Conservation (phyloP, 257 asterid species). For the Penstemon barbatus region DNA sequence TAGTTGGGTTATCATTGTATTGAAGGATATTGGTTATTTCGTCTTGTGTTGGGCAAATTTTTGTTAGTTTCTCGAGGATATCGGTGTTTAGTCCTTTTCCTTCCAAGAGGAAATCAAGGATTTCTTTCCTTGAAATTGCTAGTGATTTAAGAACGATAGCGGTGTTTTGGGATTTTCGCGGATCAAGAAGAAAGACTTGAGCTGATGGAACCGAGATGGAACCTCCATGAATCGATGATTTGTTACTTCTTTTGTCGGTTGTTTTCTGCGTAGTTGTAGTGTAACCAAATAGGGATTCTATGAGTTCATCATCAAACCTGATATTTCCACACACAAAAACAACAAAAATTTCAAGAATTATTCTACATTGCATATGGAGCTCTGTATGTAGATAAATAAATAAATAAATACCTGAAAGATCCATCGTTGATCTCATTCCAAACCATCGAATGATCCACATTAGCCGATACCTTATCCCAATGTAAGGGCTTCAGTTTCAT, state of each 20-base stretch:
- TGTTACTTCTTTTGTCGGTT: constrained; percentile 30
- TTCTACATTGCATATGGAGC: background rate
- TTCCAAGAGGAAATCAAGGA: constrained; percentile 58
- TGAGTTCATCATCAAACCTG: constrained; percentile 78
- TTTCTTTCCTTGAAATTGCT: constrained; percentile 57
- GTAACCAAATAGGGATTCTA: constrained; percentile 77
- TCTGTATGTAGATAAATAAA: background rate
- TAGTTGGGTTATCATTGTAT: constrained; percentile 56
- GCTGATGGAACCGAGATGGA: constrained; percentile 41
- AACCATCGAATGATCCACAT: constrained; percentile 81
- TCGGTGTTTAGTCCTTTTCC: constrained; percentile 68
- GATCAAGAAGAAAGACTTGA: constrained; percentile 67
- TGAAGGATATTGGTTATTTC: constrained; percentile 61
- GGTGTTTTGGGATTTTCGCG: constrained; percentile 74
- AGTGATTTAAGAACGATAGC: constrained; percentile 75
- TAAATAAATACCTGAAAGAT: constrained; percentile 60
- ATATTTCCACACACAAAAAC: constrained; percentile 4
- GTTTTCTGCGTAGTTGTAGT: constrained; percentile 39
- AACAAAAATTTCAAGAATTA: background rate
- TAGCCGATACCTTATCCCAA: constrained; percentile 84
- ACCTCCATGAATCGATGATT: constrained; percentile 27
- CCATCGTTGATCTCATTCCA: constrained; percentile 85
- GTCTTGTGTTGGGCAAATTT: constrained; percentile 69
- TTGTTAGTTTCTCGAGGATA: constrained; percentile 70
- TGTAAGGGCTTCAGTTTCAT: constrained; percentile 73